phyloP scores from a whole-genome alignment of 108 stramenopile genomes.

The Fragilaria crotonensis region DNA sequence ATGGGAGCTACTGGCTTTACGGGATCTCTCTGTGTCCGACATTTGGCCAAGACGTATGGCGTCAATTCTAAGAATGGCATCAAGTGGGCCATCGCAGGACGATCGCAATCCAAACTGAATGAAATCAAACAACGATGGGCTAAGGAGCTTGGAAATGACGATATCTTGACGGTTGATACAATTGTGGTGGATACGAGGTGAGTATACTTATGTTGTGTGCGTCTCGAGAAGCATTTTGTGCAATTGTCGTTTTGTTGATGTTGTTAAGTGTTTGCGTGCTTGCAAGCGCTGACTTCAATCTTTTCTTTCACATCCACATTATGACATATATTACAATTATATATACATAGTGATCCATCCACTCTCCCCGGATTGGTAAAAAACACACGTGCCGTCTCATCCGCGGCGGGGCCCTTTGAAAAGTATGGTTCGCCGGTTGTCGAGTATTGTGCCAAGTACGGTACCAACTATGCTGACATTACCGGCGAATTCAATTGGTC shows the following conservation, averaged over 20 bases:
- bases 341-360: constrained; percentile 28
- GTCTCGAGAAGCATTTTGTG: no score
- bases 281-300: no score
- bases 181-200: constrained; percentile 53
- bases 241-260: no score
- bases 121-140: constrained; percentile 22
- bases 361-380: constrained; percentile 57
- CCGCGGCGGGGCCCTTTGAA: constrained; percentile 87
- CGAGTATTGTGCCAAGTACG: constrained; percentile 69
- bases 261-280: no score
- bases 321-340: no score
- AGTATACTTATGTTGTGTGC: no score
- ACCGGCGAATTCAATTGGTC: constrained; percentile 79
- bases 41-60: constrained; percentile 57
- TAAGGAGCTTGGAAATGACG: constrained; percentile 27
- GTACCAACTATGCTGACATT: constrained; percentile 89
- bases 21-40: constrained; percentile 60
- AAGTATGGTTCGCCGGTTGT: constrained; percentile 79
- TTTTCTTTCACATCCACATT: no score
- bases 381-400: constrained; percentile 65
- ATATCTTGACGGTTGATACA: constrained; percentile 24
- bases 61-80: constrained; percentile 19
- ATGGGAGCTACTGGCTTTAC: constrained; percentile 88
- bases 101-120: constrained; percentile 45
- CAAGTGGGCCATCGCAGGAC: constrained; percentile 80